A percentile compares a stretch with the other conserved stretches of the same genome.
These are phyloP conservation scores for Leishmania gerbilli DNA, from an alignment of 208 protist species.

Conservation along the genomic window DNA sequence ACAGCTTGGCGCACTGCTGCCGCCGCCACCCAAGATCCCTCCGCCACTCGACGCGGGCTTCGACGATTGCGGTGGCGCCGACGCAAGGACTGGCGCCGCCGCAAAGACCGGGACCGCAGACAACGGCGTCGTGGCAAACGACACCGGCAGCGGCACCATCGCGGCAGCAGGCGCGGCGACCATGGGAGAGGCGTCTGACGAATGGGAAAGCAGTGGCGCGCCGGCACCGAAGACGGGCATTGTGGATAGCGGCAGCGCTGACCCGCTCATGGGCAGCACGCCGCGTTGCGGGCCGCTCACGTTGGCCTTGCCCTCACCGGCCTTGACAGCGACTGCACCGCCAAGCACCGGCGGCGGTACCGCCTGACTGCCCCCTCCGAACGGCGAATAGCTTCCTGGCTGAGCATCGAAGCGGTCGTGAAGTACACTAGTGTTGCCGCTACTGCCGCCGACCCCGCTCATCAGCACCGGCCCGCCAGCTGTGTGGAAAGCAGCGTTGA, in stretches of 20 bases:
- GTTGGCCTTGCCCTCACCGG: not conserved
- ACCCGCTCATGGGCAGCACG: not conserved
- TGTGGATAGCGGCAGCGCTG: not conserved
- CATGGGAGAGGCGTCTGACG: not conserved
- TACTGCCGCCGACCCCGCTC: not conserved
- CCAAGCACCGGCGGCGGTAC: constrained; percentile 3
- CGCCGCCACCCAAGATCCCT: constrained; percentile 13
- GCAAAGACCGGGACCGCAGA: not conserved
- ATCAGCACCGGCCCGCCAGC: not conserved
- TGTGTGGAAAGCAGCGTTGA: not conserved
- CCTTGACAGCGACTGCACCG: not conserved
- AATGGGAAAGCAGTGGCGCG: not conserved
- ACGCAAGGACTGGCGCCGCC: not conserved
- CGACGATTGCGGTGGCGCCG: not conserved
- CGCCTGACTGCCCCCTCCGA: not conserved
- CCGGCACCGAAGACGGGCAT: not conserved
- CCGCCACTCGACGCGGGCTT: not conserved
- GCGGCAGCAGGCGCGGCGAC: not conserved
- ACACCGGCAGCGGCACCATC: not conserved
- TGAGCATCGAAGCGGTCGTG: not conserved
- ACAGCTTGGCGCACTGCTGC: not conserved
- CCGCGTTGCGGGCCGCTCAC: not conserved
- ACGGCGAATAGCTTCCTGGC: not conserved
- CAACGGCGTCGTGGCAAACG: not conserved
- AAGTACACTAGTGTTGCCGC: not conserved